Percentiles rank a stretch among this genome's conserved stretches.
These are phyloP conservation scores for Cladobotryum mycophilum DNA, from an alignment of 2,329 filamentous ascomycete species.

Conservation along the genomic window DNA sequence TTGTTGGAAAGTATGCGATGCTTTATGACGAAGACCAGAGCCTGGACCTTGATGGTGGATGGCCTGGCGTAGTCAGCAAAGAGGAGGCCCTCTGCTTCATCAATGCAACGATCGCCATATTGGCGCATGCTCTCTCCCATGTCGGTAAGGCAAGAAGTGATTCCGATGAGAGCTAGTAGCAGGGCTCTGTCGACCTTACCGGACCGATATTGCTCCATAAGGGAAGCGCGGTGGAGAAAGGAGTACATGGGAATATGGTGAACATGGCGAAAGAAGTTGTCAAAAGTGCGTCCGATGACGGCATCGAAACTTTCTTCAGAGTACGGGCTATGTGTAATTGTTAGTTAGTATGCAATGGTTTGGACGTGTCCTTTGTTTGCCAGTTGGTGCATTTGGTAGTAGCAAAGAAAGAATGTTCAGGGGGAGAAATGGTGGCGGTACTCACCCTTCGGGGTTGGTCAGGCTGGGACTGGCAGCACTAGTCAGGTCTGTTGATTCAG, in stretches of 20 bases:
- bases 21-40: slow-evolving; percentile 39
- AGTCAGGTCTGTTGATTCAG: slow-evolving; percentile 28
- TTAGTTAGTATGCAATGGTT: no score
- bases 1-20: slow-evolving; percentile 38
- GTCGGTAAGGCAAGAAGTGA: slow-evolving; percentile 50
- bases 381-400: no score
- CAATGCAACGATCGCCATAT: slow-evolving; percentile 48
- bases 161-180: slow-evolving; percentile 48
- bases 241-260: slow-evolving; percentile 55
- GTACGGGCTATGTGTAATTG: no score
- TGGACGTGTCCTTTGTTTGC: no score
- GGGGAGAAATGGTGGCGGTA: no score
- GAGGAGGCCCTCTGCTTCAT: slow-evolving; percentile 48
- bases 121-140: slow-evolving; percentile 46
- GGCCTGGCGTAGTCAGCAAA: slow-evolving; percentile 48
- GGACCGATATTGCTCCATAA: slow-evolving; percentile 53
- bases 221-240: slow-evolving; percentile 52
- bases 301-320: slow-evolving; percentile 40
- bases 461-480: slow-evolving; percentile 28
- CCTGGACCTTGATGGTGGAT: slow-evolving; percentile 50
- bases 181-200: slow-evolving; percentile 50
- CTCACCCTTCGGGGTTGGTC: slow-evolving; percentile 30
- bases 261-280: slow-evolving; percentile 52
- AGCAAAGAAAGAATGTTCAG: no score
- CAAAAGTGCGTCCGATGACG: slow-evolving; percentile 47